These are phyloP conservation scores for Lipomyces sp. DNA, from an alignment of 805 yeast species.

Conservation along the genomic window DNA sequence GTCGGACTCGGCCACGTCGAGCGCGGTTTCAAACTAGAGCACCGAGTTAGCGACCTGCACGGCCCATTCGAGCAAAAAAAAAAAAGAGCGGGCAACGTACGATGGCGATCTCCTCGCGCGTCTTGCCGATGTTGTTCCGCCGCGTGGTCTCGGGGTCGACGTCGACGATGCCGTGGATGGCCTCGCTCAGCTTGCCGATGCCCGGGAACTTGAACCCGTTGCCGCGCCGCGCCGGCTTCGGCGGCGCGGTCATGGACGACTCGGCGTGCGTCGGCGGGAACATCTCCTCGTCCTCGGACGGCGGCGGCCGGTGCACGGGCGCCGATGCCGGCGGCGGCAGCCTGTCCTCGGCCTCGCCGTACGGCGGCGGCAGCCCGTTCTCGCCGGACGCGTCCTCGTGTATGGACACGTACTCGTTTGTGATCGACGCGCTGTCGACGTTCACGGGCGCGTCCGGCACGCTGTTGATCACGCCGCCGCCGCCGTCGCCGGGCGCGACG, in stretches of 20 bases:
- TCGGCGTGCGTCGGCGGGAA: conserved; percentile 32
- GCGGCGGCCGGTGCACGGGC: background rate
- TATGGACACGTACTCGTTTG: conserved; percentile 14
- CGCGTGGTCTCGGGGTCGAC: conserved; percentile 65
- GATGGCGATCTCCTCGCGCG: conserved; percentile 43
- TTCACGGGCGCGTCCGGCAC: conserved; percentile 5
- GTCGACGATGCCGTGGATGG: conserved; percentile 60
- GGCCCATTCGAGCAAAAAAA: background rate
- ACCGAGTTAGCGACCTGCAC: background rate
- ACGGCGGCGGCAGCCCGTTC: background rate
- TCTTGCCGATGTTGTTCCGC: conserved; percentile 48
- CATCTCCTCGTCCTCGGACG: conserved; percentile 20
- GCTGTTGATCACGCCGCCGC: background rate
- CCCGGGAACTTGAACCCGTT: conserved; percentile 54
- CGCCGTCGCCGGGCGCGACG: background rate
- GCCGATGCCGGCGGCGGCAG: background rate
- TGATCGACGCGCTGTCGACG: conserved; percentile 6
- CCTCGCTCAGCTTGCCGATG: conserved; percentile 48
- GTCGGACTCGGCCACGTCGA: conserved; percentile 53
- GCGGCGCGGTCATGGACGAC: conserved; percentile 12
- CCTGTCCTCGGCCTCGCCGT: conserved; percentile 2
- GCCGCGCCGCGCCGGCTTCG: conserved; percentile 32
- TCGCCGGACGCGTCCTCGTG: conserved; percentile 3
- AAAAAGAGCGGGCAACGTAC: conserved; percentile 6
- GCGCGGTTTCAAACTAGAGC: conserved; percentile 43